A percentile compares a stretch with the other conserved stretches of the same genome.
phyloP scores from a whole-genome alignment of 73 alveolate genomes.

The Paramecium biaurelia region DNA sequence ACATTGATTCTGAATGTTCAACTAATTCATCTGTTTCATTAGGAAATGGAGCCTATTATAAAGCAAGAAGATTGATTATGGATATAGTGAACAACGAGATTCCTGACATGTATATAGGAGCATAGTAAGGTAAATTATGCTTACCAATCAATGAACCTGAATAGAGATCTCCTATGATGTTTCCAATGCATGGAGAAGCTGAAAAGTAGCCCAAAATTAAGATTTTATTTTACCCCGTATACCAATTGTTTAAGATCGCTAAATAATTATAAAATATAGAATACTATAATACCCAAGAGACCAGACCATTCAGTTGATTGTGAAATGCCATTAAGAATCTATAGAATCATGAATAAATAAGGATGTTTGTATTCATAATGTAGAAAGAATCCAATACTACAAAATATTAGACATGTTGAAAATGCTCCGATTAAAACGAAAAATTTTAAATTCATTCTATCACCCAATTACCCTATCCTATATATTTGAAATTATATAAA shows the following conservation, averaged over 20 bases:
- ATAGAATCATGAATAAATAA: not conserved
- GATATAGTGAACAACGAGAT: not conserved
- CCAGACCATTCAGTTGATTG: slow-evolving; percentile 49
- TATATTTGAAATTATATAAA: not conserved
- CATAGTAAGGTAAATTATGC: not conserved
- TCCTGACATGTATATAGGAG: slow-evolving; percentile 15
- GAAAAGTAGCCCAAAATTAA: slow-evolving; percentile 15
- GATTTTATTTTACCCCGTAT: not conserved
- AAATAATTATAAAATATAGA: not conserved
- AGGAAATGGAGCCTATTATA: not conserved
- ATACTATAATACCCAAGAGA: not conserved
- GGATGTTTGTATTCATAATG: not conserved
- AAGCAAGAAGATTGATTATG: not conserved
- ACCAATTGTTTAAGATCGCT: slow-evolving; percentile 49
- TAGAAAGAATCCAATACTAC: not conserved
- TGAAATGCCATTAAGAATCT: slow-evolving; percentile 9
- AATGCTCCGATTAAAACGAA: slow-evolving; percentile 12
- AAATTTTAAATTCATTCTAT: not conserved
- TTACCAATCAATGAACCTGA: not conserved
- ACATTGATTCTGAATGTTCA: not conserved
- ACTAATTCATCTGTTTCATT: not conserved
- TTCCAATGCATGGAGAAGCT: not conserved
- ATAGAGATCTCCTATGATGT: slow-evolving; percentile 30
- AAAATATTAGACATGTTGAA: not conserved
- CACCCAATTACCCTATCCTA: slow-evolving; percentile 32